A percentile compares a stretch with the other conserved stretches of the same genome.
phyloP scores from a whole-genome alignment of 2,329 filamentous ascomycete genomes.

The Pseudogymnoascus sp. region DNA sequence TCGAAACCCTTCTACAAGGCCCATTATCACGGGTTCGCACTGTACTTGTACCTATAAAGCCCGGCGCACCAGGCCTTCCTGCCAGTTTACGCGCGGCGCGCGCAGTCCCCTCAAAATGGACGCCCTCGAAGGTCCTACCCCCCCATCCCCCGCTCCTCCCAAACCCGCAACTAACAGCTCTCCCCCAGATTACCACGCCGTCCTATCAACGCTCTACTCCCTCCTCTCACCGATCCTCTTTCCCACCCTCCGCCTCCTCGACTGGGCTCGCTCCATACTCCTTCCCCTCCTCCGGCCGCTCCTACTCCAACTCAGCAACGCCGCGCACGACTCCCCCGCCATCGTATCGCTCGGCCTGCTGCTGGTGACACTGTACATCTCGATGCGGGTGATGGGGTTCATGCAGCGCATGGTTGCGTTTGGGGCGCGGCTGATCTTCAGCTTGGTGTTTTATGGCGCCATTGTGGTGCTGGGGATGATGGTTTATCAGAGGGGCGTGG shows the following conservation, averaged over 20 bases:
- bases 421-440: background rate
- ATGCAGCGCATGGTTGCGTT: constrained; percentile 1
- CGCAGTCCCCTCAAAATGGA: background rate
- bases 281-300: background rate
- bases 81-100: background rate
- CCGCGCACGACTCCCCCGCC: background rate
- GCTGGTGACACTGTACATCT: background rate
- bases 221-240: background rate
- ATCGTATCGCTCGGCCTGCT: background rate
- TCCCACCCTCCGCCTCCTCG: background rate
- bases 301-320: background rate
- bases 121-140: background rate
- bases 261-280: background rate
- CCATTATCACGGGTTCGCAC: background rate
- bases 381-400: background rate
- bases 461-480: background rate
- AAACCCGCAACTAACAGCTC: background rate
- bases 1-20: background rate
- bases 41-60: background rate
- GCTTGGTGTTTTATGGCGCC: background rate
- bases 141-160: background rate
- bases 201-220: background rate
- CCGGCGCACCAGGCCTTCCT: background rate
- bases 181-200: background rate
- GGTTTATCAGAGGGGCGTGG: constrained; percentile 5